A percentile compares a stretch with the other conserved stretches of the same genome.
phyloP scores from a whole-genome alignment of 225 moss, liverwort and hornwort species.

The Polytrichum formosum region DNA sequence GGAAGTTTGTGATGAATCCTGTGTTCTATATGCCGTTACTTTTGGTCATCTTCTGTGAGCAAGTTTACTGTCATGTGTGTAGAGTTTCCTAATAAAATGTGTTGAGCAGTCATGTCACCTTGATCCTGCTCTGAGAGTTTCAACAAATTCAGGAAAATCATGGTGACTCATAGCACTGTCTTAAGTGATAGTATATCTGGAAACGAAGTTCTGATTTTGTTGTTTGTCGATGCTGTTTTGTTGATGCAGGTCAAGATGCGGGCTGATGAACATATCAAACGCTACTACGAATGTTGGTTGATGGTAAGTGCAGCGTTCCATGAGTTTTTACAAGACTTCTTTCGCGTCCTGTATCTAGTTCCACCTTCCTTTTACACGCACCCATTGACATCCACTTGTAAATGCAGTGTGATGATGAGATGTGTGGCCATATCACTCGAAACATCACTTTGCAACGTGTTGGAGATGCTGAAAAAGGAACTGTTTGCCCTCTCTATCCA shows the following conservation, averaged over 20 bases:
- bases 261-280: conserved; percentile 81
- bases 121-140: no score
- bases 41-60: no score
- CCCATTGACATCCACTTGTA: neutral
- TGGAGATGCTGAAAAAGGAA: conserved; percentile 87
- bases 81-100: no score
- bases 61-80: no score
- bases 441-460: conserved; percentile 77
- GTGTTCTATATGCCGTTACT: no score
- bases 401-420: conserved; percentile 89
- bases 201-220: conserved; percentile 5
- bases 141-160: no score
- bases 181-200: neutral
- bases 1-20: no score
- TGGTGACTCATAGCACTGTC: no score
- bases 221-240: neutral
- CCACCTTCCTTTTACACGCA: no score
- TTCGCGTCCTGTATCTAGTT: no score
- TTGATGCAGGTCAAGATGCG: conserved; percentile 73
- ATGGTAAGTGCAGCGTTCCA: conserved; percentile 44
- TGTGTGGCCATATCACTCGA: conserved; percentile 82
- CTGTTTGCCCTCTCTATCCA: conserved; percentile 94
- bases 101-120: no score
- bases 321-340: neutral
- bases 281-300: conserved; percentile 94